phyloP scores from a whole-genome alignment of 179 eudicot species.

The Silene coronaria region DNA sequence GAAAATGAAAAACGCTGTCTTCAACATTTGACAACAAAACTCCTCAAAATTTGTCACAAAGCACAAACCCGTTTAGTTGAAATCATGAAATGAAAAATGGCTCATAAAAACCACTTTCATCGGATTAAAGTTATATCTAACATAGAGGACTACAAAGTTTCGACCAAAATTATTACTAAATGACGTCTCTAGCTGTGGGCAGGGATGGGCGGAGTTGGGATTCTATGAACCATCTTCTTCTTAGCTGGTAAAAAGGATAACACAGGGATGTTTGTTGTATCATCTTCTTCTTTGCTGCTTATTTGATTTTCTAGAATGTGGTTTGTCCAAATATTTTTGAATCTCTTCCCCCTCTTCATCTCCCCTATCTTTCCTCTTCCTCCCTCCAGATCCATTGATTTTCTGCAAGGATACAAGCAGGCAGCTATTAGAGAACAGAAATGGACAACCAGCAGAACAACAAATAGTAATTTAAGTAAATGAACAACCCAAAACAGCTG shows the following conservation, averaged over 20 bases:
- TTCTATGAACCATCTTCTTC: too few relatives aligned
- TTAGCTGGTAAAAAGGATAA: too few relatives aligned
- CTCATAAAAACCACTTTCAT: too few relatives aligned
- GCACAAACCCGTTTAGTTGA: too few relatives aligned
- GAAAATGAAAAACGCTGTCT: too few relatives aligned
- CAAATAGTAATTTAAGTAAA: background rate
- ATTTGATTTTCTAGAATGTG: constrained; percentile 32
- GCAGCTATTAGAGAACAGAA: background rate
- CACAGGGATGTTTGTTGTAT: background rate
- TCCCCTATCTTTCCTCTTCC: constrained; percentile 37
- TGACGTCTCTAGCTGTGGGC: background rate
- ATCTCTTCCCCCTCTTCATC: constrained; percentile 56
- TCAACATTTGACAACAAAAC: too few relatives aligned
- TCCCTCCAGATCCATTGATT: constrained; percentile 51
- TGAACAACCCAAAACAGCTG: too few relatives aligned
- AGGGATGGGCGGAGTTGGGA: too few relatives aligned
- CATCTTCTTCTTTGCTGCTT: constrained; percentile 40
- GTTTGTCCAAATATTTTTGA: constrained; percentile 33
- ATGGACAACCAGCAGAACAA: background rate
- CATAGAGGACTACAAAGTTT: background rate
- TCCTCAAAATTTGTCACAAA: too few relatives aligned
- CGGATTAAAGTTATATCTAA: background rate
- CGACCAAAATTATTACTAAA: background rate
- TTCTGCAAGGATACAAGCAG: constrained; percentile 35
- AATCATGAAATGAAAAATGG: too few relatives aligned